Base-by-base conservation (phyloP, 192 early-diverging fungal genomes). In the Paraglomus occultum region DNA sequence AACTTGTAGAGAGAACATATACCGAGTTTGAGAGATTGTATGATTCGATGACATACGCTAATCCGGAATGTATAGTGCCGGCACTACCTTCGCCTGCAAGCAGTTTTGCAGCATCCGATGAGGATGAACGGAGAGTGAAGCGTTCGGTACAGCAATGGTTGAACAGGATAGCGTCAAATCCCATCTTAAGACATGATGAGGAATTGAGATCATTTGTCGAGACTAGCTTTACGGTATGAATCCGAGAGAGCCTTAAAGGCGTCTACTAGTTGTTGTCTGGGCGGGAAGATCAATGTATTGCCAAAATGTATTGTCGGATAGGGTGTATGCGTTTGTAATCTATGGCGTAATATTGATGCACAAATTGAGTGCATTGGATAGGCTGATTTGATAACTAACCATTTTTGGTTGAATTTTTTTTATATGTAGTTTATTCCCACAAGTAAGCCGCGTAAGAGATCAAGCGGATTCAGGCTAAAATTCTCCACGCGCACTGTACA, bases 171-270 rank as follows among this genome's bases (percentile, higher is more conserved):
- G 50, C 73, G 47, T 68, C 38, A n/a, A 76, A 80, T 42, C 79
- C 79, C 45, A 54, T 75, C 39, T 68, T 80, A 47, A 71, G 73
- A 5, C 73, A 80, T 23, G 79, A 80, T 48, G 64, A 77, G 61
- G 79, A 80, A 60, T 64, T 80, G 8, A 73, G 74, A 62, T 75
- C 76, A 50, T 80, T 80, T 74, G 75, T 80, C 18, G 79, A 80
- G 43, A 77, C 75, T 31, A 73, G 77, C 51, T 80, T 80, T 73
- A 73, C 75, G 22, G 78, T 76, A 76, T 38, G 53, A 48, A 6
- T 31, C 51, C 15, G 18, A 51, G 18, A 51, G 18, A 51, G 18
- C 51, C 15, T 15, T 51, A 18, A 18, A 17, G 15, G 15, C 51
- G 51, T 2, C 51, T 17, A 51, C 3, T 51, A 15, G 15, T 50